These are phyloP conservation scores for Kurtzmaniella quercitrusa DNA, from an alignment of 1,139 yeast genomes.

Conservation along the genomic window DNA sequence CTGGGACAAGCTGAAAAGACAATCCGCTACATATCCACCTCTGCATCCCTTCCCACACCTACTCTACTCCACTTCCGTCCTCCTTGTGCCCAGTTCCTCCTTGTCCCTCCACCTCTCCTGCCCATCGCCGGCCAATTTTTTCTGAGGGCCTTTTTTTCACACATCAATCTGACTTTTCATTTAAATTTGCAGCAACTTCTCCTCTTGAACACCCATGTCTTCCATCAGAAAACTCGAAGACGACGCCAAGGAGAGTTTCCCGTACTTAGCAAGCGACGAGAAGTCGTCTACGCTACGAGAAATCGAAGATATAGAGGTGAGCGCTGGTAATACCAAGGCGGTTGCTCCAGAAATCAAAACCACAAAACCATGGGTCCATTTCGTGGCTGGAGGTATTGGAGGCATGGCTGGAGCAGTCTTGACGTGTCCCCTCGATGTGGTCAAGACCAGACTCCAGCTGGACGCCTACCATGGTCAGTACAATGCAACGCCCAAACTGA, in stretches of 20 bases:
- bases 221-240: conserved; percentile 31
- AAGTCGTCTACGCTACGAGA: conserved; percentile 45
- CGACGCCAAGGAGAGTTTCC: conserved; percentile 56
- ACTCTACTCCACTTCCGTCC: too few species aligned
- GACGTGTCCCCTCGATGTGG: conserved; percentile 95
- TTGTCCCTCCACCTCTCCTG: neutral
- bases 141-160: neutral
- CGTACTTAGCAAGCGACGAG: conserved; percentile 70
- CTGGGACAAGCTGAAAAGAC: too few species aligned
- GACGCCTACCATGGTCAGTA: conserved; percentile 56
- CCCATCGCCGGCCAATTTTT: neutral
- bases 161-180: neutral
- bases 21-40: too few species aligned
- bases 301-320: conserved; percentile 20
- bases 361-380: conserved; percentile 88
- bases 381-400: conserved; percentile 98
- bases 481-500: conserved; percentile 39
- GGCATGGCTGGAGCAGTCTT: conserved; percentile 97
- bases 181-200: neutral
- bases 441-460: conserved; percentile 90
- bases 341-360: conserved; percentile 12
- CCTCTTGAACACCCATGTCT: neutral
- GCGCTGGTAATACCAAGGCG: conserved; percentile 8
- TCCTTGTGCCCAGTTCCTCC: too few species aligned
- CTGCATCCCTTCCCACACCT: too few species aligned